Percentiles rank a stretch among this genome's conserved stretches.
Evolutionary conservation across 352 stramenopile genomes (phyloP).

Genomic region (Achlya hypogyna): DNA sequence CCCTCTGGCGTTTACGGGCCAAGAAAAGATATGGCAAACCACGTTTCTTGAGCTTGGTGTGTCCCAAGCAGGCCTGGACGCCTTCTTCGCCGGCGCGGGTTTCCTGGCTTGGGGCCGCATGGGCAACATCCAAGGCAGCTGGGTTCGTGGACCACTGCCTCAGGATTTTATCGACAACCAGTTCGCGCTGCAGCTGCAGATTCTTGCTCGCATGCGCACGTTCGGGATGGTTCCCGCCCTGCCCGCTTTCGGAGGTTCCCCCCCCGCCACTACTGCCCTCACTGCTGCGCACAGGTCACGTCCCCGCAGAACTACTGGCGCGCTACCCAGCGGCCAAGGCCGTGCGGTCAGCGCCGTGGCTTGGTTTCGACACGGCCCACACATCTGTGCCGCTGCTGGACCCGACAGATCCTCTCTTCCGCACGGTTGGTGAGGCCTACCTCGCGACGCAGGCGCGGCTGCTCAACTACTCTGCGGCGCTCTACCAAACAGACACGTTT

Average conservation of each 20-base stretch:
- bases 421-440: slow-evolving; percentile 64
- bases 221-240: slow-evolving; percentile 84
- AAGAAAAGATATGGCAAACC: slow-evolving; percentile 82
- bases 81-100: slow-evolving; percentile 82
- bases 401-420: slow-evolving; percentile 68
- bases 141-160: slow-evolving; percentile 73
- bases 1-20: slow-evolving; percentile 82
- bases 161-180: slow-evolving; percentile 79
- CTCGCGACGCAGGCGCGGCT: slow-evolving; percentile 49
- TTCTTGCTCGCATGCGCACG: slow-evolving; percentile 64
- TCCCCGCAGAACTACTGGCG: slow-evolving; percentile 74
- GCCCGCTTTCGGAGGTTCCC: slow-evolving; percentile 55
- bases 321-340: slow-evolving; percentile 70
- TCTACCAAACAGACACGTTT: slow-evolving; percentile 76
- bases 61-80: slow-evolving; percentile 56
- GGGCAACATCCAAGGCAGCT: slow-evolving; percentile 80
- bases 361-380: slow-evolving; percentile 61
- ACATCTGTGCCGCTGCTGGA: slow-evolving; percentile 75
- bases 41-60: slow-evolving; percentile 76
- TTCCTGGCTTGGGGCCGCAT: slow-evolving; percentile 88
- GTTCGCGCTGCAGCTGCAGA: slow-evolving; percentile 63
- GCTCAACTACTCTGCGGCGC: slow-evolving; percentile 57
- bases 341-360: slow-evolving; percentile 63
- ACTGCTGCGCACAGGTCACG: slow-evolving; percentile 38
- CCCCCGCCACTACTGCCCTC: background rate